Evolutionary conservation across 1,284 basidiomycete species (phyloP).

Genomic region (Fomitopsis palustris): DNA sequence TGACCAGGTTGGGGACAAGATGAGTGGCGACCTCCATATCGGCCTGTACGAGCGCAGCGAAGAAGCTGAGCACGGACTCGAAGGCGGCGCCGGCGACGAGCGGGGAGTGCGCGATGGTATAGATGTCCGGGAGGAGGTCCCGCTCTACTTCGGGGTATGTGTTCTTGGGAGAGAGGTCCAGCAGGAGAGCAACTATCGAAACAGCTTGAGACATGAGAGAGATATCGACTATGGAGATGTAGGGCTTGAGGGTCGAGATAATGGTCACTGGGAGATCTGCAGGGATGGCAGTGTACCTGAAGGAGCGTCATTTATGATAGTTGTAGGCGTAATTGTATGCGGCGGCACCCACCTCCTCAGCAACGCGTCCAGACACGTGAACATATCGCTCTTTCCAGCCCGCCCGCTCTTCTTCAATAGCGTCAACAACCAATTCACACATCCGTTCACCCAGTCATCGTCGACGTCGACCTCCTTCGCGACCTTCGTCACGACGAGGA

Average conservation of each 20-base stretch:
- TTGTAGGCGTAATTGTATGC: background rate
- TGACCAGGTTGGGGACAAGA: constrained; percentile 68
- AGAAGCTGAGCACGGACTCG: constrained; percentile 82
- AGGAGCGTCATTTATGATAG: constrained; percentile 8
- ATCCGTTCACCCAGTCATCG: constrained; percentile 79
- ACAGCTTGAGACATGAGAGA: constrained; percentile 77
- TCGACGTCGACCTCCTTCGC: constrained; percentile 63
- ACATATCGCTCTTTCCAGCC: constrained; percentile 76
- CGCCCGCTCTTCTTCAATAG: constrained; percentile 81
- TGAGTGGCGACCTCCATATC: constrained; percentile 80
- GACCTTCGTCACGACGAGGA: constrained; percentile 71
- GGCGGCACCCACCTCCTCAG: constrained; percentile 51
- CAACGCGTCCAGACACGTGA: constrained; percentile 75
- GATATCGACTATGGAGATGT: constrained; percentile 72
- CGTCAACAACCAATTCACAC: constrained; percentile 74
- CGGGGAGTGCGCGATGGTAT: constrained; percentile 73
- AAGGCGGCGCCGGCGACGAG: constrained; percentile 71
- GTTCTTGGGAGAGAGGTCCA: constrained; percentile 60
- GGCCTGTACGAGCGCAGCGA: constrained; percentile 75
- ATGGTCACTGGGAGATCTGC: constrained; percentile 57
- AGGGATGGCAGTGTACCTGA: constrained; percentile 68
- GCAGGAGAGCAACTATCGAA: constrained; percentile 64
- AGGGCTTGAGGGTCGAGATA: constrained; percentile 70
- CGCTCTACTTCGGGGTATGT: constrained; percentile 73
- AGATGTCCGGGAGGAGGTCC: constrained; percentile 66